Evolutionary conservation across 148 eudicot genomes (phyloP), one percentile per base, ranked within the genome.

Genomic region (Rhododendron kiyosumense): DNA sequence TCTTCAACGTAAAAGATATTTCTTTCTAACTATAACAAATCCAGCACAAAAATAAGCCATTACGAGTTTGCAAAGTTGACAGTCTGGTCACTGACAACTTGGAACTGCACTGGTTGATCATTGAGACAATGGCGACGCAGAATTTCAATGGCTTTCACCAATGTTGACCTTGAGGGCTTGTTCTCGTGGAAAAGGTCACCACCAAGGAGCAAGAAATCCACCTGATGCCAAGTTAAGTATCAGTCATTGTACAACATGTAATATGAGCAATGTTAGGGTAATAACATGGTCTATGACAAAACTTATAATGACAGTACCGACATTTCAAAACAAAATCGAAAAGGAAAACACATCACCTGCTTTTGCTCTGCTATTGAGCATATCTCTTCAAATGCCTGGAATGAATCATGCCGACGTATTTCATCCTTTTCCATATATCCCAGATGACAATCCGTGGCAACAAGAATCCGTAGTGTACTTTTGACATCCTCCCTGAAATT

Each of bases 111-210:
- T 3, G 99, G 98, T 67, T 54, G 93, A 92, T 97, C 99, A 86
- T 89, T 91, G n/a, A 97, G 96, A 88, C 99, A 97, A 91, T 94
- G 90, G 36, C 94, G 98, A 30, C 99, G 96, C 74, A 97, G 95
- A 82, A 97, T 95, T 90, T 97, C 99, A 85, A 97, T 87, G 84
- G 94, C 88, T 88, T 92, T 95, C 91, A 97, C 99, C 87, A 97
- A 87, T 74, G 99, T 95, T 86, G 96, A 86, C 89, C 99, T 92
- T 81, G 99, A 94, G 18, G 99, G 99, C 91, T 95, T 97, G 87
- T 97, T 97, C 90, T 97, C 99, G 43, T 97, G 99, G 89, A 97
- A 97, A 84, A 97, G 98, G 89, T 97, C 99, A 51, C 99, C 99
- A 76, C 99, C 99, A 83, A 97, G 98, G 81, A 97, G 99, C 88